Base-by-base conservation (phyloP, 345 rosid genomes). In the Euphorbia tirucalli region DNA sequence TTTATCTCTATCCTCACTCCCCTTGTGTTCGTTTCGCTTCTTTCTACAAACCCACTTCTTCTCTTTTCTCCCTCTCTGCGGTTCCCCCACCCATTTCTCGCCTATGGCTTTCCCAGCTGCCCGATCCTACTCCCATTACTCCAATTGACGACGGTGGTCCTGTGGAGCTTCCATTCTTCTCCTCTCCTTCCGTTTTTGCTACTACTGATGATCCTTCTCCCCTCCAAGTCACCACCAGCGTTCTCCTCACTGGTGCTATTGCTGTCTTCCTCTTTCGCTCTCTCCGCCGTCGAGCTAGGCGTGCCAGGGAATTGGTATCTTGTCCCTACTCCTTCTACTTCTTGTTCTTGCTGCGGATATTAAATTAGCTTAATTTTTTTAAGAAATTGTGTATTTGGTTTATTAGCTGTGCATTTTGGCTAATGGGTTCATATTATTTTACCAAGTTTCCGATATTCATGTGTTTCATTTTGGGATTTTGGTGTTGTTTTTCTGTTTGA, bases 181-280 rank as follows among this genome's bases (percentile, higher is more conserved):
- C 93, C 11, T 62, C 83, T 3, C 57, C 87, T 61, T 74, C 89
- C 57, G 79, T 94, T 22, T 88, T 94, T 73, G 85, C 97, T 37
- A 85, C 93, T 67, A 61, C 86, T 19, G 95, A 94, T 70, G 90
- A 90, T 22, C 96, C 98, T 66, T 69, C 92, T 18, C 76, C 90
- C 24, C 77, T 92, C 71, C 98, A 92, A 50, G 80, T 90, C 13
- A 86, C 97, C 78, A 86, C 96, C 63, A 90, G 97, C 66, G 88
- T 92, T 57, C 84, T 94, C 68, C 95, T 94, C 67, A 90, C 95
- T 13, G 98, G 93, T 2, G 85, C 97, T 75, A 84, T 94, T 77
- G 76, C 86, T 18, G 74, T 94, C 74, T 94, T 92, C 84, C 96
- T 94, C 82, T 85, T 90, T 77, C 97, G 97, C 43, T 72, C 97